Evolutionary conservation across 768 basidiomycete species (phyloP).

Genomic region (Boletus subparvulus): DNA sequence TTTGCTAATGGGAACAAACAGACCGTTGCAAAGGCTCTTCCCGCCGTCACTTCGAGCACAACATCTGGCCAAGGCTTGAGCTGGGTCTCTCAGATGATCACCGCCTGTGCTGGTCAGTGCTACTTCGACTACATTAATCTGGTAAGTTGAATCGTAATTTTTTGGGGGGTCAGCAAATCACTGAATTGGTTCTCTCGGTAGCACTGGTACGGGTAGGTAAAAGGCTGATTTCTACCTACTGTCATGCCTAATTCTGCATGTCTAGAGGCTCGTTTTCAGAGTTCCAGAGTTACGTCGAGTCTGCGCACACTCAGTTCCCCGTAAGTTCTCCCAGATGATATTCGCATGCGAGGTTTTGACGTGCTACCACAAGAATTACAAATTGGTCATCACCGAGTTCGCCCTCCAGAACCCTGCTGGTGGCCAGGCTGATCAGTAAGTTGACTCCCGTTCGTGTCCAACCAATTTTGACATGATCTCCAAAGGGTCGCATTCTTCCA

Average conservation of each 20-base stretch:
- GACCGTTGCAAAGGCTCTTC: slow-evolving; percentile 40
- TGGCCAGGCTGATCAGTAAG: slow-evolving; percentile 32
- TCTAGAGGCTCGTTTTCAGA: slow-evolving; percentile 25
- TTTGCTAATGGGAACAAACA: slow-evolving; percentile 5
- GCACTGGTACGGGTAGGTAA: slow-evolving; percentile 33
- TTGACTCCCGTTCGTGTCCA: background rate
- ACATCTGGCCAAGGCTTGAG: slow-evolving; percentile 33
- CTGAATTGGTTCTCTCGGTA: background rate
- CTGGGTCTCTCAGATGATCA: slow-evolving; percentile 37
- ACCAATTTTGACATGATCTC: background rate
- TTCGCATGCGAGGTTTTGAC: slow-evolving; percentile 3
- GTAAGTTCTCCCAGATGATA: slow-evolving; percentile 7
- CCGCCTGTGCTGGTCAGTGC: slow-evolving; percentile 36
- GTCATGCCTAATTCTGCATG: background rate
- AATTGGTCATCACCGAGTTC: slow-evolving; percentile 34
- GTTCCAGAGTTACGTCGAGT: slow-evolving; percentile 31
- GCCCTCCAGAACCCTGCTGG: slow-evolving; percentile 33
- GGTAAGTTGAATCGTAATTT: slow-evolving; percentile 13
- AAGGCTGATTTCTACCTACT: background rate
- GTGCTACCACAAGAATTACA: slow-evolving; percentile 10
- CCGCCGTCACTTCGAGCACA: slow-evolving; percentile 36
- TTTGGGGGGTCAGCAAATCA: background rate
- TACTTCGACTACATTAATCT: slow-evolving; percentile 38
- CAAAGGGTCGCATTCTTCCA: slow-evolving; percentile 34
- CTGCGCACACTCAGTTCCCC: slow-evolving; percentile 29